Evolutionary conservation across 768 basidiomycete species (phyloP).

Genomic region (Candolleomyces eurysporus): DNA sequence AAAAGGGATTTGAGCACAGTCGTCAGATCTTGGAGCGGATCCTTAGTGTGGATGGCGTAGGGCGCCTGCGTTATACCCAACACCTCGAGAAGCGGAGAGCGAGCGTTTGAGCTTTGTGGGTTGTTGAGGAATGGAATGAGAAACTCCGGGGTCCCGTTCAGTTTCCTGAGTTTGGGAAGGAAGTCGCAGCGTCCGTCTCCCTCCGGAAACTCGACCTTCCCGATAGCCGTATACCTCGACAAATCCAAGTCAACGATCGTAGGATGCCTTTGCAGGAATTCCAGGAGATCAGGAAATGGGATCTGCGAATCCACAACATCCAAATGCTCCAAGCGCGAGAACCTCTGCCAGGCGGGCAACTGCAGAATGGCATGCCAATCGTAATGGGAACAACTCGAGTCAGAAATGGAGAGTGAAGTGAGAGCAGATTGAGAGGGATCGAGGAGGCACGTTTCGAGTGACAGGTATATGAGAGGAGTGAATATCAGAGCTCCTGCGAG

Average conservation of each 20-base stretch:
- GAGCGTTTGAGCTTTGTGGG: too few relatives aligned
- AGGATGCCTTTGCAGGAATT: neutral
- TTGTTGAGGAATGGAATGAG: neutral
- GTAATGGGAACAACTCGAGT: neutral
- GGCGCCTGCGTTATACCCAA: too few relatives aligned
- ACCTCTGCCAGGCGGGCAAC: neutral
- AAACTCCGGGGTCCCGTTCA: neutral
- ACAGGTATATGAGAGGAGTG: too few relatives aligned
- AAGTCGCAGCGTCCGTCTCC: neutral
- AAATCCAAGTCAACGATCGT: neutral
- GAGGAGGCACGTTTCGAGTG: neutral
- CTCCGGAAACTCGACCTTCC: neutral
- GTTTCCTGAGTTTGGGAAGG: neutral
- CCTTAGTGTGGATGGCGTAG: too few relatives aligned
- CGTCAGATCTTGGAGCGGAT: too few relatives aligned
- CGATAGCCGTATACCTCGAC: neutral
- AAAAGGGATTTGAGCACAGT: too few relatives aligned
- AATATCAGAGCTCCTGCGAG: too few relatives aligned
- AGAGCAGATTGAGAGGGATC: neutral
- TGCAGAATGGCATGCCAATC: neutral
- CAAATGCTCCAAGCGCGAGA: neutral
- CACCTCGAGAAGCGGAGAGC: too few relatives aligned
- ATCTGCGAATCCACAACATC: neutral
- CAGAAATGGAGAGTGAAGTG: neutral
- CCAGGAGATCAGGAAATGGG: neutral